Conservation (phyloP, 2,329 filamentous ascomycete genomes). For the Cytospora chrysosperma region DNA sequence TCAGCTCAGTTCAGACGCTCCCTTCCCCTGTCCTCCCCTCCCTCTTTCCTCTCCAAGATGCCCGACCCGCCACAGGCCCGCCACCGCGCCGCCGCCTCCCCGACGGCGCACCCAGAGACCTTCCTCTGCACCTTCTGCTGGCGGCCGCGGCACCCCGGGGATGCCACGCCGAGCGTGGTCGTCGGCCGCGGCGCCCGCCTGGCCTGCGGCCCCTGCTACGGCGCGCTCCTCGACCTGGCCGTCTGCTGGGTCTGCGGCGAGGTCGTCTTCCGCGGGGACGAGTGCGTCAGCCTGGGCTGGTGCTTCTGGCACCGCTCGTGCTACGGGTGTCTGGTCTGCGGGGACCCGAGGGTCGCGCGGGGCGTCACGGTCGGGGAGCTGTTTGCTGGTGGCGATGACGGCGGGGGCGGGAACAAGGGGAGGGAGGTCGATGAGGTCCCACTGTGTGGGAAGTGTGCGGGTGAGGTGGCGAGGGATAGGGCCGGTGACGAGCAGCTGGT, state of each 20-base stretch:
- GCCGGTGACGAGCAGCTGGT: conserved; percentile 34
- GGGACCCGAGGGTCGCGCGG: conserved; percentile 39
- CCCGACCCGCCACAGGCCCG: background rate
- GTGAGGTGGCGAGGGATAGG: conserved; percentile 40
- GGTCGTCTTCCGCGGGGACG: conserved; percentile 51
- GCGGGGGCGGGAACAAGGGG: conserved; percentile 24
- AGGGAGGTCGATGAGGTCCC: conserved; percentile 49
- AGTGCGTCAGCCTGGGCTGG: conserved; percentile 59
- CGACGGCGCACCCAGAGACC: background rate
- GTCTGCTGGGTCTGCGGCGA: conserved; percentile 60
- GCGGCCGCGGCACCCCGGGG: conserved; percentile 38
- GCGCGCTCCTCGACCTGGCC: conserved; percentile 50
- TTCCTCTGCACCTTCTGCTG: conserved; percentile 60
- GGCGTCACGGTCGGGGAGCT: conserved; percentile 38
- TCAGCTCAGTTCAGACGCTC: too few relatives aligned
- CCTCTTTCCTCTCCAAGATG: background rate
- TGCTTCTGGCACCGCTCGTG: conserved; percentile 59
- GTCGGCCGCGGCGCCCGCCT: conserved; percentile 49
- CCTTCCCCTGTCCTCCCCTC: too few relatives aligned
- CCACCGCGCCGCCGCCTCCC: background rate
- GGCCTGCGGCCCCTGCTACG: conserved; percentile 48
- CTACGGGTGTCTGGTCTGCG: conserved; percentile 56
- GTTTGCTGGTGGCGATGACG: conserved; percentile 29
- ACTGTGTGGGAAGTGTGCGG: conserved; percentile 48
- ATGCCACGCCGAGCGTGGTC: conserved; percentile 34